These are phyloP conservation scores for Podaxis sp. DNA, from an alignment of 768 basidiomycete species.

Conservation along the genomic window DNA sequence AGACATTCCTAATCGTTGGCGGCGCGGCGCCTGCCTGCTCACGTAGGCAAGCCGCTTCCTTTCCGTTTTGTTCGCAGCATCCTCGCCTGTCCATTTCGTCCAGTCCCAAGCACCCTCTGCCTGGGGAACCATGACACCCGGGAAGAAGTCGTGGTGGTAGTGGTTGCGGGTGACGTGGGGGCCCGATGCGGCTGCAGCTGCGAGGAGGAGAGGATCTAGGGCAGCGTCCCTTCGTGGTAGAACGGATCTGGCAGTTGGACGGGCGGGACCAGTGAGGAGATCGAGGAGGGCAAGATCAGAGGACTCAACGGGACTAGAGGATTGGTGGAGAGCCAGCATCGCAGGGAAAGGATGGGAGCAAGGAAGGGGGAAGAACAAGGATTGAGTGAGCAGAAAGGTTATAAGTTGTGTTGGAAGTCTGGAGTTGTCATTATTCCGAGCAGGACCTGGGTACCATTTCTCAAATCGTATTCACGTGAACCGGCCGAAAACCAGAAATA, in stretches of 20 bases:
- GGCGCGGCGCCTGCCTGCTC: constrained; percentile 76
- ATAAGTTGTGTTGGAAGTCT: background rate
- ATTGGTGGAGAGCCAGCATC: constrained; percentile 21
- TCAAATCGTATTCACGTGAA: constrained; percentile 6
- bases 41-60: constrained; percentile 58
- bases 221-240: constrained; percentile 68
- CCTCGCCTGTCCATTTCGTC: constrained; percentile 53
- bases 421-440: background rate
- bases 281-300: constrained; percentile 68
- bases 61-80: constrained; percentile 34
- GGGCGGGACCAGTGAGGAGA: constrained; percentile 55
- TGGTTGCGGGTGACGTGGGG: constrained; percentile 85
- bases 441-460: constrained; percentile 11
- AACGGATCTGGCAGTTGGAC: constrained; percentile 36
- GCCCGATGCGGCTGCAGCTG: constrained; percentile 71
- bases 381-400: constrained; percentile 4
- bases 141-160: constrained; percentile 79
- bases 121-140: constrained; percentile 51
- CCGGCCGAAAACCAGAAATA: background rate
- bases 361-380: constrained; percentile 15
- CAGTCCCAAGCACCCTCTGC: constrained; percentile 57
- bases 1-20: constrained; percentile 46
- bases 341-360: constrained; percentile 19
- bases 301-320: constrained; percentile 23
- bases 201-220: constrained; percentile 78